Percentiles rank a stretch among this genome's conserved stretches.
Evolutionary conservation across 305 asterid species (phyloP).

Genomic region (Solanum chacoense): DNA sequence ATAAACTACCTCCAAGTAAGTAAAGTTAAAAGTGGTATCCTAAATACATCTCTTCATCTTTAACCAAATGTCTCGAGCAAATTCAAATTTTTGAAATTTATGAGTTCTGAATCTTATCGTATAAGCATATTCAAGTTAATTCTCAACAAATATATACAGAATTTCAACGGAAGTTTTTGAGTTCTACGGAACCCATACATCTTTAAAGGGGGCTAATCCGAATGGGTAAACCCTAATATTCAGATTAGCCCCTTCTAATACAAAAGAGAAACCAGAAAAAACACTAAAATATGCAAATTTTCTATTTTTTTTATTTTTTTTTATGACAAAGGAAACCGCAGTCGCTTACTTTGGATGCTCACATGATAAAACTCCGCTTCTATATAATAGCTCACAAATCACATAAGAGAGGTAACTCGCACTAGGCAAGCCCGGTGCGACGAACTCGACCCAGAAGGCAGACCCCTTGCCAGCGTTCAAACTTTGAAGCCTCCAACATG

Average conservation of each 20-base stretch:
- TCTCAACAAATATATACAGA: not conserved
- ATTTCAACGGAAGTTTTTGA: not conserved
- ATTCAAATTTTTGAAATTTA: not conserved
- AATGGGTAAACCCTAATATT: not conserved
- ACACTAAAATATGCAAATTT: not conserved
- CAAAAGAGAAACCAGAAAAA: rapidly evolving
- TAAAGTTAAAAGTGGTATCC: not conserved
- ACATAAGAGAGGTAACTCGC: no score
- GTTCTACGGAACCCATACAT: not conserved
- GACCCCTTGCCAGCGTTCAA: no score
- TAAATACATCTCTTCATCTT: rapidly evolving
- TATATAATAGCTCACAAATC: no score
- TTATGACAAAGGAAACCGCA: no score
- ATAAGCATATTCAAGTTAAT: not conserved
- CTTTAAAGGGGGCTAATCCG: not conserved
- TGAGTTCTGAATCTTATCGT: not conserved
- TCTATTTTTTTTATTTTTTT: not conserved
- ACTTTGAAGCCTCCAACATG: no score
- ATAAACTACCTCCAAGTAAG: not conserved
- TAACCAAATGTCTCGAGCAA: not conserved
- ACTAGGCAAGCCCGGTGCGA: no score
- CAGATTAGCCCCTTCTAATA: not conserved
- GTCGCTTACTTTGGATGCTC: no score
- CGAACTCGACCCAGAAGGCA: no score
- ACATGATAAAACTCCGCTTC: no score